These are phyloP conservation scores for Saccharomycopsis fibuligera DNA, from an alignment of 805 yeast species.

Conservation along the genomic window DNA sequence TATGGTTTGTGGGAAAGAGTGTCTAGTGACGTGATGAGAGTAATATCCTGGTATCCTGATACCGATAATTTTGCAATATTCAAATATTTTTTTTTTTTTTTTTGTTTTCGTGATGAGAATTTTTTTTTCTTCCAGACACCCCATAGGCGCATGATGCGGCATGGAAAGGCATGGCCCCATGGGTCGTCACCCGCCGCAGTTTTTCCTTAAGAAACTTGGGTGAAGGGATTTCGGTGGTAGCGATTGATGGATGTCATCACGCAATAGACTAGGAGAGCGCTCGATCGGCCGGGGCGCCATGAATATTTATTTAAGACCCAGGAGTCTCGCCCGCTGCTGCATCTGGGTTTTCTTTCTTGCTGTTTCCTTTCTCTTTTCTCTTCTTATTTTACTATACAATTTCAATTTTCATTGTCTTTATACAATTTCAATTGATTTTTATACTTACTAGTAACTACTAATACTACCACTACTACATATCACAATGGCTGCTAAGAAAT, in stretches of 20 bases:
- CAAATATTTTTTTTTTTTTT: too few relatives aligned
- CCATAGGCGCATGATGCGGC: too few relatives aligned
- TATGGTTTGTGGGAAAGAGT: not conserved
- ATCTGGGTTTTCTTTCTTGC: not conserved
- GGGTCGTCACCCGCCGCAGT: not conserved
- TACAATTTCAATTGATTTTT: not conserved
- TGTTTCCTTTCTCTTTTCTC: not conserved
- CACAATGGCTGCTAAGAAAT: slow-evolving; percentile 36
- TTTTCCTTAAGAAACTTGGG: not conserved
- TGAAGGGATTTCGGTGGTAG: too few relatives aligned
- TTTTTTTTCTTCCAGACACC: too few relatives aligned
- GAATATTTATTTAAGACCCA: not conserved
- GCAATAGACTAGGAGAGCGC: not conserved
- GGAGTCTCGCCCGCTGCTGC: not conserved
- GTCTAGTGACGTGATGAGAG: too few relatives aligned
- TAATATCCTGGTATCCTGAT: too few relatives aligned
- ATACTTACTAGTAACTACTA: not conserved
- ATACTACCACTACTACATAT: not conserved
- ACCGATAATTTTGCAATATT: too few relatives aligned
- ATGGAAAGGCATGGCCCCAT: too few relatives aligned
- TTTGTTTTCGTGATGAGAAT: too few relatives aligned
- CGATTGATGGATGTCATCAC: not conserved
- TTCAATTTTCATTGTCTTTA: not conserved
- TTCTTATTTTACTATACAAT: not conserved
- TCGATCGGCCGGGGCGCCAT: too few relatives aligned